Evolutionary conservation across 2,329 filamentous ascomycete species (phyloP).

Genomic region (Colletotrichum gloeosporioides): DNA sequence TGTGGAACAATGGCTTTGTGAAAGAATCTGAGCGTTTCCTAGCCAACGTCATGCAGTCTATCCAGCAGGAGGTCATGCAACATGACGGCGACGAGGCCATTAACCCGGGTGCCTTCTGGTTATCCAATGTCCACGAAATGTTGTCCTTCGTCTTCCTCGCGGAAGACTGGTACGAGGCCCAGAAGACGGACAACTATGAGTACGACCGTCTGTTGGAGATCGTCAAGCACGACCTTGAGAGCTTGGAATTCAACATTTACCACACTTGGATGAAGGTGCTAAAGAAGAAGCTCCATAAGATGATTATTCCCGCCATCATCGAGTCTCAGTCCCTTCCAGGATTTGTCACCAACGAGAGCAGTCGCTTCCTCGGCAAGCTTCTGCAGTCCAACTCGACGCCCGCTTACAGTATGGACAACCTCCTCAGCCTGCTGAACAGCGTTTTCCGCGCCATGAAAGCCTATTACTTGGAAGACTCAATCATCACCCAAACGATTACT

Average conservation of each 20-base stretch:
- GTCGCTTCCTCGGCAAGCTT: constrained; percentile 96
- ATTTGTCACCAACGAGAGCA: constrained; percentile 98
- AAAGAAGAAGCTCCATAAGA: constrained; percentile 99
- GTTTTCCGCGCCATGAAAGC: constrained; percentile 99
- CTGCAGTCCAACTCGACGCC: constrained; percentile 88
- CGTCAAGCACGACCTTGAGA: constrained; percentile 98
- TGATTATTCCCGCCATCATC: constrained; percentile 99
- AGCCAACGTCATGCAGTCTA: constrained; percentile 99
- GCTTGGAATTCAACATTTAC: constrained; percentile 99
- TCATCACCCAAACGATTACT: constrained; percentile 94
- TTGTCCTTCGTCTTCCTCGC: constrained; percentile 98
- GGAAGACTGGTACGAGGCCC: constrained; percentile 99
- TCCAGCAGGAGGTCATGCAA: constrained; percentile 99
- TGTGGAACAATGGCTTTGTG: constrained; percentile 99
- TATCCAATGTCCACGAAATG: constrained; percentile 99
- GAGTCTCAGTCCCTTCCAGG: constrained; percentile 97
- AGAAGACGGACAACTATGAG: constrained; percentile 99
- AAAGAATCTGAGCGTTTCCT: constrained; percentile 99
- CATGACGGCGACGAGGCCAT: constrained; percentile 97
- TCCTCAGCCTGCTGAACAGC: constrained; percentile 93
- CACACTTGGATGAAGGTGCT: constrained; percentile 99
- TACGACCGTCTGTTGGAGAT: constrained; percentile 97
- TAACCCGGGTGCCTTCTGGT: constrained; percentile 97
- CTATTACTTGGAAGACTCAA: constrained; percentile 95
- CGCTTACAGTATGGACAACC: constrained; percentile 99